Evolutionary conservation across 1,139 yeast species (phyloP).

Genomic region (Saccharomyces hybrid): DNA sequence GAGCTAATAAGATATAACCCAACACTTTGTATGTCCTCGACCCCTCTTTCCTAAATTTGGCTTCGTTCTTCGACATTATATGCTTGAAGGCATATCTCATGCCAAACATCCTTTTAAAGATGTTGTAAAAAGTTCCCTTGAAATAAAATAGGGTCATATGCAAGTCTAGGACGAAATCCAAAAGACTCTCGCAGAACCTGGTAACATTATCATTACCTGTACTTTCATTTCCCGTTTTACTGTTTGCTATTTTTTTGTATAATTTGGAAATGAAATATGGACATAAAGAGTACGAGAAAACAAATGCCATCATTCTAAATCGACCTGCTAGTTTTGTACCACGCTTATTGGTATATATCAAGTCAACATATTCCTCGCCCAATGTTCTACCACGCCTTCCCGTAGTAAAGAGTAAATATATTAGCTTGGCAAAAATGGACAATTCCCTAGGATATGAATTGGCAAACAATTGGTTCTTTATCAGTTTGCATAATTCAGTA

Average conservation of each 20-base stretch:
- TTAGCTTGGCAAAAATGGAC: slow-evolving; percentile 47
- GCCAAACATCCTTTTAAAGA: slow-evolving; percentile 72
- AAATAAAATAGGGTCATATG: slow-evolving; percentile 81
- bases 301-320: slow-evolving; percentile 44
- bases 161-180: slow-evolving; percentile 50
- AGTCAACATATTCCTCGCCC: slow-evolving; percentile 92
- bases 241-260: slow-evolving; percentile 10
- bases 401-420: slow-evolving; percentile 68
- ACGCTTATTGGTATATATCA: slow-evolving; percentile 54
- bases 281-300: slow-evolving; percentile 47
- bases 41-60: slow-evolving; percentile 19
- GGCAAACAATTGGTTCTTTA: slow-evolving; percentile 57
- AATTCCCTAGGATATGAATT: slow-evolving; percentile 61
- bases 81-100: slow-evolving; percentile 72
- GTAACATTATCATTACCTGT: slow-evolving; percentile 17
- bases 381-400: slow-evolving; percentile 68
- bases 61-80: slow-evolving; percentile 42
- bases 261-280: slow-evolving; percentile 45
- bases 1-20: slow-evolving; percentile 63
- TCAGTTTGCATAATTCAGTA: slow-evolving; percentile 42
- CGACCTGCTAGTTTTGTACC: slow-evolving; percentile 45
- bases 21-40: slow-evolving; percentile 56
- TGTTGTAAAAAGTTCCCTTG: slow-evolving; percentile 69
- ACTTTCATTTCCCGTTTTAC: slow-evolving; percentile 13
- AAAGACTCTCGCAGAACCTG: slow-evolving; percentile 36